Evolutionary conservation across 768 basidiomycete species (phyloP).

Genomic region (Tremella fuciformis): DNA sequence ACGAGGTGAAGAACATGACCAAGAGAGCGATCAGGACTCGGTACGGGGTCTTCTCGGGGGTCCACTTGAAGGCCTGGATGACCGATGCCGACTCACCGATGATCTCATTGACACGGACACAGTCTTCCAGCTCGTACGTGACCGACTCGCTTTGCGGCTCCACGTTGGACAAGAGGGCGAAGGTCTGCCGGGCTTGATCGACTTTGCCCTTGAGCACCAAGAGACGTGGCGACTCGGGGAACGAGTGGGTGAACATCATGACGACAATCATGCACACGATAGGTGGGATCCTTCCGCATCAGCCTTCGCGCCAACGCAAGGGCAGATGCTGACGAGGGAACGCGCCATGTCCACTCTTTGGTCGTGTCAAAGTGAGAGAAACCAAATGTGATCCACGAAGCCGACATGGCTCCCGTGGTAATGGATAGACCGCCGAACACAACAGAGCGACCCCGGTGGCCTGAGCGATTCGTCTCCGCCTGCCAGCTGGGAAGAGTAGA

Average conservation of each 20-base stretch:
- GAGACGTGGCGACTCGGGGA: slow-evolving; percentile 49
- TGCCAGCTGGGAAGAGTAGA: slow-evolving; percentile 29
- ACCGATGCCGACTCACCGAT: slow-evolving; percentile 19
- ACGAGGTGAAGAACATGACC: slow-evolving; percentile 20
- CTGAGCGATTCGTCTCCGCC: slow-evolving; percentile 22
- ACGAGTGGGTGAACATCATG: slow-evolving; percentile 20
- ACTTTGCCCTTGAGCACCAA: slow-evolving; percentile 47
- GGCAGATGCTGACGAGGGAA: slow-evolving; percentile 20
- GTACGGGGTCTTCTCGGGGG: slow-evolving; percentile 24
- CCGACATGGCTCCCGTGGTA: slow-evolving; percentile 18
- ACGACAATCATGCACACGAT: too few relatives aligned
- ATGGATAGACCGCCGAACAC: slow-evolving; percentile 29
- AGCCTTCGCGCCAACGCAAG: too few relatives aligned
- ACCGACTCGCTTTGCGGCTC: slow-evolving; percentile 14
- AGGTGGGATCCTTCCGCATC: too few relatives aligned
- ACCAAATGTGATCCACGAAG: slow-evolving; percentile 24
- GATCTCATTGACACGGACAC: slow-evolving; percentile 12
- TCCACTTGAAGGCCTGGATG: slow-evolving; percentile 20
- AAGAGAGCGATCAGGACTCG: slow-evolving; percentile 20
- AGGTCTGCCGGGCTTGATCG: slow-evolving; percentile 22
- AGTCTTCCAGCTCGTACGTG: slow-evolving; percentile 7
- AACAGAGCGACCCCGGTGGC: slow-evolving; percentile 25
- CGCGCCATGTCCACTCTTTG: slow-evolving; percentile 15
- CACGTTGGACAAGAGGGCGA: slow-evolving; percentile 20
- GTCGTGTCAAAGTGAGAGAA: slow-evolving; percentile 10